Base-by-base conservation (phyloP, 768 basidiomycete species). In the Leucosporidium scottii region DNA sequence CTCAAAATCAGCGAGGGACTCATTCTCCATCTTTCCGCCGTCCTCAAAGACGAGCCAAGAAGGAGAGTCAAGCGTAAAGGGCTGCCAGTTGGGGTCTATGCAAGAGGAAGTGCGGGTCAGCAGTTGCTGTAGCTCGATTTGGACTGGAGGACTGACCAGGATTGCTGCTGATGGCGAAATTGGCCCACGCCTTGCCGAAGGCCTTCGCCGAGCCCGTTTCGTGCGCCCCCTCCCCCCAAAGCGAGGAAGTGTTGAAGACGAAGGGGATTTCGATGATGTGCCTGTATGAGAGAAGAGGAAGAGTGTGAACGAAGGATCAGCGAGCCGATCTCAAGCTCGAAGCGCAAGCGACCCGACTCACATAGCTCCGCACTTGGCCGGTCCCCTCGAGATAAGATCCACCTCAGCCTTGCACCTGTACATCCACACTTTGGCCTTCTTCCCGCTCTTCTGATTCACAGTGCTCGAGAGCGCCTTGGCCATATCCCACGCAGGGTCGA, bases 201-300 rank as follows among this genome's bases (percentile, higher is more conserved):
- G 53, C 67, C 31, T 23, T 20, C 20, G 71, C 44, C 6, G 63
- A 64, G 30, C 36, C 36, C 12, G n/a, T 49, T n/a, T 59, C 59
- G 1, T 47, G 21, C 13, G 39, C 23, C 4, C 39, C 44, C 6
- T 39, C 59, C 7, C 27, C 39, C 67, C 67, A 72, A 7, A 72
- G 54, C 27, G 53, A 60, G 1, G 25, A 12, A 9, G 54, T 31
- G 55, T 68, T 72, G 64, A 72, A 72, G 17, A 72, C 59, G 51
- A 66, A 23, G 8, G 71, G 71, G 8, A 72, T 61, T 54, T 68
- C 67, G 44, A 66, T 63, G 28, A 65, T 30, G 50, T 72, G 71
- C 55, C 62, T 64, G 44, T 20, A 25, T 39, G 8, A 10, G 39
- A 34, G 53, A n/a, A 31, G 28, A 18, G 23, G 47, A 21, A 28